Evolutionary conservation across 768 basidiomycete genomes (phyloP), one percentile per base, ranked within the genome.

Genomic region (Arthromyces matolae): DNA sequence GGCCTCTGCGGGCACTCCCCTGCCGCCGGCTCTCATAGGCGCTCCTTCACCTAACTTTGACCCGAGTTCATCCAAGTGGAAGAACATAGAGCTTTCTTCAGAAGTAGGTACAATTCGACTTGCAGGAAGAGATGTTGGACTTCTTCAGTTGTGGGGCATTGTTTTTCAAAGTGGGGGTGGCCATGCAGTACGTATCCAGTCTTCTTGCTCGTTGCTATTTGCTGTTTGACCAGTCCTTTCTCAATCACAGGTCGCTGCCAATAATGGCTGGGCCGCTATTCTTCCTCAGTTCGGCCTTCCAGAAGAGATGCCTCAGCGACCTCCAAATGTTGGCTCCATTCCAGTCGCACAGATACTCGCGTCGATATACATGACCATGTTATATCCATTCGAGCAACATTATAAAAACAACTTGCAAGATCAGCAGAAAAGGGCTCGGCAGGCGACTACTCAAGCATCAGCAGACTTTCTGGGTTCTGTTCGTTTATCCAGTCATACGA

Each of bases 21-120:
- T 92, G 3, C 90, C 90, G 3, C 86, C 86, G n/a, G 63, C 76
- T 14, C 71, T 91, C 51, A 89, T 84, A 8, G 84, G 86, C 37
- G 58, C 81, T 39, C 70, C 75, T 14, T 73, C 74, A 42, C 70
- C 77, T 4, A 70, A 68, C 42, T 91, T 80, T 54, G 88, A 92
- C 63, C 81, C 78, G 22, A 63, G 62, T 36, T 74, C 68, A 34
- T 81, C 88, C 1, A 75, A 68, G 18, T 91, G 84, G 83, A 79
- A 80, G 59, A 66, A 68, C 43, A 67, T 92, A 50, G 86, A 90
- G 50, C 70, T 77, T 22, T 77, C 81, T 9, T 59, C 70, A 46
- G 85, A 86, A 52, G 55, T 75, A 9, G 89, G 90, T 25, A 67
- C 75, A 32, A 73, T 91, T 63, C 79, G 80, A 39, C 59, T 92